phyloP scores from a whole-genome alignment of 1,284 basidiomycete genomes.

The Ustilago shanxiensis region DNA sequence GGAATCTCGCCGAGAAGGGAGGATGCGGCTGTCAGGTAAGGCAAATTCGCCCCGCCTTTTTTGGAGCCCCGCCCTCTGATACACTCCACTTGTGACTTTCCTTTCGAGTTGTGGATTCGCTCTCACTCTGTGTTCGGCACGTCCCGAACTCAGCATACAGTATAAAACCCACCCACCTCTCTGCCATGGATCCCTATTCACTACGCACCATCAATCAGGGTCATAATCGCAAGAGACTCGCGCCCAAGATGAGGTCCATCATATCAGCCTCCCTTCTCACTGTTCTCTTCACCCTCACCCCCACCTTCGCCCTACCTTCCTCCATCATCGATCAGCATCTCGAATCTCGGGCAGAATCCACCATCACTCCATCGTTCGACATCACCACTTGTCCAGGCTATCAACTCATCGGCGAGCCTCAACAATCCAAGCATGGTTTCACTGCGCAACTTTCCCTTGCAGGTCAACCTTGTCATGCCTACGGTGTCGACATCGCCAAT shows the following conservation, averaged over 20 bases:
- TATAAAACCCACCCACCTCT: too few relatives aligned
- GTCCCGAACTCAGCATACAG: background rate
- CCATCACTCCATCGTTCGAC: slow-evolving; percentile 40
- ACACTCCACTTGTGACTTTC: too few relatives aligned
- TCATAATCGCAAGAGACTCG: slow-evolving; percentile 8
- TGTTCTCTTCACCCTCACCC: slow-evolving; percentile 26
- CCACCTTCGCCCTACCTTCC: slow-evolving; percentile 26
- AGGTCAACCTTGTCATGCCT: slow-evolving; percentile 79
- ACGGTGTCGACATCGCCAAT: slow-evolving; percentile 77
- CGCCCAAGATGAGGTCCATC: slow-evolving; percentile 31
- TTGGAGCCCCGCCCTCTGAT: slow-evolving; percentile 12
- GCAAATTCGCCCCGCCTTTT: background rate
- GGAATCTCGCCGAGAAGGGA: background rate
- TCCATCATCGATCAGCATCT: slow-evolving; percentile 23
- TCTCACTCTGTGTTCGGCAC: too few relatives aligned
- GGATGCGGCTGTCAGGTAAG: background rate
- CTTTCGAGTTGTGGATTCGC: too few relatives aligned
- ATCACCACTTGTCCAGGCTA: slow-evolving; percentile 51
- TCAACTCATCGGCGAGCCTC: slow-evolving; percentile 42
- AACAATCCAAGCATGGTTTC: slow-evolving; percentile 71
- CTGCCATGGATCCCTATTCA: background rate
- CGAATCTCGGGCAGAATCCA: slow-evolving; percentile 32
- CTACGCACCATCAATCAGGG: background rate
- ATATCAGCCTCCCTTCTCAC: slow-evolving; percentile 33
- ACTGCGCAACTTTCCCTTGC: slow-evolving; percentile 76